Evolutionary conservation across 345 rosid genomes (phyloP).

Genomic region (Durio zibethinus): DNA sequence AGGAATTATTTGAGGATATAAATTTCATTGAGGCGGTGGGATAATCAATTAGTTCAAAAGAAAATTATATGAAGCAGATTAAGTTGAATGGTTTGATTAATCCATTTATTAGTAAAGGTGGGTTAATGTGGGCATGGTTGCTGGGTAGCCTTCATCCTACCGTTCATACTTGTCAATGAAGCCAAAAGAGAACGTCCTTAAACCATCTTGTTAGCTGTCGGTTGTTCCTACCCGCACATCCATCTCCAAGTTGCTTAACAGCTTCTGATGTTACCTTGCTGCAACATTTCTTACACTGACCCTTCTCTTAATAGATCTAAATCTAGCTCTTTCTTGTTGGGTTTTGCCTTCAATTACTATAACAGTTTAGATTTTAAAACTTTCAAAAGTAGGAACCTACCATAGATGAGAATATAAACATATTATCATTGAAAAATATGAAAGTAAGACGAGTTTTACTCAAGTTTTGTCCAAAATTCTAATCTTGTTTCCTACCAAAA

Average conservation of each 20-base stretch:
- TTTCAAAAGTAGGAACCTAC: not conserved
- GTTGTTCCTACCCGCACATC: constrained; percentile 10
- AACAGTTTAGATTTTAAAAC: not conserved
- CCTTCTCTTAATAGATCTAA: not conserved
- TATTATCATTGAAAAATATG: no score
- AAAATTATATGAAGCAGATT: not conserved
- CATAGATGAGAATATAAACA: not conserved
- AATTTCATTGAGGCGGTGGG: not conserved
- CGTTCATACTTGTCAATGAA: constrained; percentile 2
- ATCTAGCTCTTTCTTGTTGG: not conserved
- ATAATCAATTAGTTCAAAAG: not conserved
- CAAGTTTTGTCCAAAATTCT: not conserved
- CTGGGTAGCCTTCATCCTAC: constrained; percentile 12
- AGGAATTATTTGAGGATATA: not conserved
- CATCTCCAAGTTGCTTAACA: not conserved
- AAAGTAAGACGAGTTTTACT: not conserved
- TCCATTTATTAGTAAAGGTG: not conserved
- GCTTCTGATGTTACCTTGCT: not conserved
- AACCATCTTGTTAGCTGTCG: not conserved
- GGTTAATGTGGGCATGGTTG: not conserved
- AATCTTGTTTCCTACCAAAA: not conserved
- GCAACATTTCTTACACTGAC: not conserved
- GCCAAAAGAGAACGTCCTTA: not conserved
- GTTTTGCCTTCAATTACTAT: not conserved
- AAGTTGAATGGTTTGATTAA: not conserved